These are phyloP conservation scores for Nicotiana tomentosiformis DNA, from an alignment of 257 asterid genomes.

Conservation along the genomic window DNA sequence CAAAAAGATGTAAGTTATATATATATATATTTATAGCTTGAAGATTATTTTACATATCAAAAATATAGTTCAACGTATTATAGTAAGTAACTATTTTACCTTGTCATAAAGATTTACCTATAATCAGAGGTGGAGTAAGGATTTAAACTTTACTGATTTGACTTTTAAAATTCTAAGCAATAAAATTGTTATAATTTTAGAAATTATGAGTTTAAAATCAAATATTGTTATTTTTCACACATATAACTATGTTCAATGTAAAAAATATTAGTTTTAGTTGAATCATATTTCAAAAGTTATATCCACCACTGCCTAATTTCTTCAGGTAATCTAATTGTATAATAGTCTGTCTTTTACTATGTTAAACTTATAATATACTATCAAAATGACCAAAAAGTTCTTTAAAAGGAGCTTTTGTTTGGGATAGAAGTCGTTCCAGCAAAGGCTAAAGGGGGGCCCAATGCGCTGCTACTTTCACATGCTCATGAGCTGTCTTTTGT, in stretches of 20 bases:
- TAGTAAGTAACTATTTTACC: not conserved
- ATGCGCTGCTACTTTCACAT: constrained; percentile 37
- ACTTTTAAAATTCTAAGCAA: not conserved
- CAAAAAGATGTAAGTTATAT: not conserved
- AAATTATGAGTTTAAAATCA: not conserved
- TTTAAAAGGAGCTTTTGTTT: not conserved
- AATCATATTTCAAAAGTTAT: too few relatives aligned
- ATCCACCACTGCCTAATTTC: too few relatives aligned
- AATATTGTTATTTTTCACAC: not conserved
- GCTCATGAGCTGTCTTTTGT: constrained; percentile 32
- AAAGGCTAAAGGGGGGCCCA: constrained; percentile 20
- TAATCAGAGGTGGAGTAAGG: not conserved
- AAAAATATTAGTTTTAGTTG: too few relatives aligned
- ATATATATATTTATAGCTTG: too few relatives aligned
- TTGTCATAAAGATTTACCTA: not conserved
- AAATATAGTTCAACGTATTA: too few relatives aligned
- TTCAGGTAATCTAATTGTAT: too few relatives aligned
- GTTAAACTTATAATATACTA: too few relatives aligned
- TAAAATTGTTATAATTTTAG: not conserved
- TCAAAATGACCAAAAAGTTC: not conserved
- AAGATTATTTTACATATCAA: not conserved
- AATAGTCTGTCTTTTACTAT: too few relatives aligned
- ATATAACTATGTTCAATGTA: too few relatives aligned
- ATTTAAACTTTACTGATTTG: too few relatives aligned
- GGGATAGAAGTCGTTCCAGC: too few relatives aligned